Evolutionary conservation across 2,329 filamentous ascomycete genomes (phyloP).

Genomic region (Neopestalotiopsis clavispora): DNA sequence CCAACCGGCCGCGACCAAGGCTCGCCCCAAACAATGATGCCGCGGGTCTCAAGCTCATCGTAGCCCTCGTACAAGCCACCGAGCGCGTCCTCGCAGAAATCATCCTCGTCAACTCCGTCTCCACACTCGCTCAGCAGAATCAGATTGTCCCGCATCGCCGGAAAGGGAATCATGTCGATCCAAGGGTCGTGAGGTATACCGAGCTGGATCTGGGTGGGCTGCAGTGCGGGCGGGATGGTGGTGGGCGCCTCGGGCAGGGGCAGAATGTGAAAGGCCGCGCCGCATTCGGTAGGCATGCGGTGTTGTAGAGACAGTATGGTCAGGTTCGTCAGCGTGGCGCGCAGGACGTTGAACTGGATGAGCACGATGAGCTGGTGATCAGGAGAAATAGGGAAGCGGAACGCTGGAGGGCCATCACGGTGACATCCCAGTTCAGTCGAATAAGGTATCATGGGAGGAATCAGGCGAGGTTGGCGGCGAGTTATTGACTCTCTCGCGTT

Average conservation of each 20-base stretch:
- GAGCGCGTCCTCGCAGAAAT: conserved; percentile 33
- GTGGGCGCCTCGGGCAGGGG: conserved; percentile 24
- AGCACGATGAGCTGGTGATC: conserved; percentile 30
- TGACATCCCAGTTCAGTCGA: background rate
- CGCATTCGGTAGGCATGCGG: conserved; percentile 30
- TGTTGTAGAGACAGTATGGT: conserved; percentile 26
- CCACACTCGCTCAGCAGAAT: conserved; percentile 20
- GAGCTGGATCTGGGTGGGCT: conserved; percentile 32
- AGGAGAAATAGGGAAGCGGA: conserved; percentile 27
- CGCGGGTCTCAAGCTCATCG: conserved; percentile 30
- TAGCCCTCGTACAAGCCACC: conserved; percentile 36
- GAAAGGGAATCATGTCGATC: conserved; percentile 33
- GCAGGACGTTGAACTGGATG: conserved; percentile 30
- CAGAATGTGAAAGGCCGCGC: conserved; percentile 25
- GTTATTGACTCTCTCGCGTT: background rate
- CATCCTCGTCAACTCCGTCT: conserved; percentile 30
- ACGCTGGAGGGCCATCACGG: background rate
- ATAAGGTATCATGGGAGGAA: conserved; percentile 12
- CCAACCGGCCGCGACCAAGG: conserved; percentile 41
- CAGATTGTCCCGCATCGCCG: conserved; percentile 36
- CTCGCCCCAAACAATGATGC: conserved; percentile 43
- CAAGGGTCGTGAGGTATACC: conserved; percentile 31
- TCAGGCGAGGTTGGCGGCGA: background rate
- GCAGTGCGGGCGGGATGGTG: conserved; percentile 27
- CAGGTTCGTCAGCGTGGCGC: conserved; percentile 30